phyloP scores from a whole-genome alignment of 768 basidiomycete genomes.

The Boletellus ananas region DNA sequence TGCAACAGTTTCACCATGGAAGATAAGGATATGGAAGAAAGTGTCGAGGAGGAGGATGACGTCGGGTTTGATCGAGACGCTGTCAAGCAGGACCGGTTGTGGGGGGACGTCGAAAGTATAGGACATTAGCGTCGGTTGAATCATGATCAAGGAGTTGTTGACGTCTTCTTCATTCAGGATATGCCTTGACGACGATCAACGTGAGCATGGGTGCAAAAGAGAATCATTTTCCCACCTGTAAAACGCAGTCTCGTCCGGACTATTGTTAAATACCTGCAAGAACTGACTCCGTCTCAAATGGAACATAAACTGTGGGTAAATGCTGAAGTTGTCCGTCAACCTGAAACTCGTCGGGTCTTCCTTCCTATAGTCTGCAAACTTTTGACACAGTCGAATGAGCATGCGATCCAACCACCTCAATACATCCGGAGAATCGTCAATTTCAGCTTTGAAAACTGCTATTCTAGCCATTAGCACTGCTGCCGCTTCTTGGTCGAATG shows the following conservation, averaged over 20 bases:
- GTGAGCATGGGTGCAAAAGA: constrained; percentile 1
- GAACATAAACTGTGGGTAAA: constrained; percentile 99
- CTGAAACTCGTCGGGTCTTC: constrained; percentile 95
- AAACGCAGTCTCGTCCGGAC: constrained; percentile 98
- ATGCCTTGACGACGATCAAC: constrained; percentile 52
- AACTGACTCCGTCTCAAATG: constrained; percentile 96
- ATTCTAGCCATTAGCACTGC: constrained; percentile 98
- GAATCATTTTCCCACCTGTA: constrained; percentile 61
- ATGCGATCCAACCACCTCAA: constrained; percentile 97
- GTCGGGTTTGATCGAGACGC: constrained; percentile 95
- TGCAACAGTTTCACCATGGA: constrained; percentile 96
- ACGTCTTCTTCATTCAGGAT: constrained; percentile 96
- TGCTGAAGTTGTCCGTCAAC: constrained; percentile 92
- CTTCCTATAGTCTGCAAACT: constrained; percentile 98
- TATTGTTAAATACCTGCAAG: constrained; percentile 99
- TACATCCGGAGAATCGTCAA: constrained; percentile 96
- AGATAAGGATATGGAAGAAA: constrained; percentile 99
- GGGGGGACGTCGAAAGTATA: constrained; percentile 91
- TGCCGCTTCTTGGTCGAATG: constrained; percentile 97
- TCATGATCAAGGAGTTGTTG: constrained; percentile 99
- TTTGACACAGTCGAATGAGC: constrained; percentile 97
- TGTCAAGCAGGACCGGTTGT: constrained; percentile 94
- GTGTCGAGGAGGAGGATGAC: constrained; percentile 96
- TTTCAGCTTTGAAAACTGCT: constrained; percentile 98
- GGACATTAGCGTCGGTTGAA: constrained; percentile 98